Evolutionary conservation across 1,284 basidiomycete species (phyloP).

Genomic region (Ceratobasidium theobromae): DNA sequence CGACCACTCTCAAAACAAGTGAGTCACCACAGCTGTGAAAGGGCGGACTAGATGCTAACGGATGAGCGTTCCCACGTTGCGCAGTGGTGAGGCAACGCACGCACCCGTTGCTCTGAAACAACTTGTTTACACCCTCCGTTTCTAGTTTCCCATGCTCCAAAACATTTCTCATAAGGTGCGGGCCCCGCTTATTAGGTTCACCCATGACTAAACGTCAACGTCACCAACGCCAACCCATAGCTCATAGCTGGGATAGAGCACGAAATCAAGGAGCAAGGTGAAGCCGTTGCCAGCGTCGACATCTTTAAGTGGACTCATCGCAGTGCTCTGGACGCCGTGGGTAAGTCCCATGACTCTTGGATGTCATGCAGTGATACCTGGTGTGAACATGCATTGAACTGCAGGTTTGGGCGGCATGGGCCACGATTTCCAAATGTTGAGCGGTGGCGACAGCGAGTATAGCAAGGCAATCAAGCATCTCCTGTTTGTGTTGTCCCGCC

Average conservation of each 20-base stretch:
- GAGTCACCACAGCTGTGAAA: too few species aligned
- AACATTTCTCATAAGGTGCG: neutral
- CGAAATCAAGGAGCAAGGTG: slow-evolving; percentile 1
- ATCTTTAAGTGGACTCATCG: slow-evolving; percentile 17
- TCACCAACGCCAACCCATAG: neutral
- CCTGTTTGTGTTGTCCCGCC: neutral
- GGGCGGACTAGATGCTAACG: too few species aligned
- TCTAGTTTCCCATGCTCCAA: slow-evolving; percentile 22
- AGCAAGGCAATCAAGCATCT: slow-evolving; percentile 26
- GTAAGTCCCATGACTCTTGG: neutral
- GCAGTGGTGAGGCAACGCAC: neutral
- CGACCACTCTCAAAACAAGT: slow-evolving; percentile 8
- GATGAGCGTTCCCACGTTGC: too few species aligned
- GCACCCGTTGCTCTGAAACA: neutral
- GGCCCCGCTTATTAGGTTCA: too few species aligned
- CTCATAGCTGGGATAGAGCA: slow-evolving; percentile 3
- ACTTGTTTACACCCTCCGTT: neutral
- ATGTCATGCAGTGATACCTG: neutral
- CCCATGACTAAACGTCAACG: too few species aligned
- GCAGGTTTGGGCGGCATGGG: slow-evolving; percentile 10
- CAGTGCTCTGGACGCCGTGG: slow-evolving; percentile 13
- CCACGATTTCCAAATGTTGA: slow-evolving; percentile 22
- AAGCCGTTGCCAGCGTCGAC: neutral
- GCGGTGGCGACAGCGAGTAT: slow-evolving; percentile 15
- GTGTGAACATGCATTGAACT: neutral